These are phyloP conservation scores for Aspergillus aculeatus DNA, from an alignment of 2,329 filamentous ascomycete species.

Conservation along the genomic window DNA sequence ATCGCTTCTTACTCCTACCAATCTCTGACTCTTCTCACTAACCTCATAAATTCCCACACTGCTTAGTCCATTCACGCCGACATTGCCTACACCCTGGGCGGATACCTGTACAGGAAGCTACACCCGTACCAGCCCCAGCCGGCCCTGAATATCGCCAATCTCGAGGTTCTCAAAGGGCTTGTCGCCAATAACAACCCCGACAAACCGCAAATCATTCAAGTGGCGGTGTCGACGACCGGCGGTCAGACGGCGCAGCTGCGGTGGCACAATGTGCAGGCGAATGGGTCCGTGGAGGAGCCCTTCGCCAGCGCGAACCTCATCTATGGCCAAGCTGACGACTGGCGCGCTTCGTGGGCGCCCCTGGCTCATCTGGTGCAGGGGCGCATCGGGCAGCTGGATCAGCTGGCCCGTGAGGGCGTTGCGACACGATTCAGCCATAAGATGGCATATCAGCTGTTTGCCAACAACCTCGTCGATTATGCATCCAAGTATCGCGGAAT, in stretches of 20 bases:
- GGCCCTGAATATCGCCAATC: conserved; percentile 38
- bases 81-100: conserved; percentile 25
- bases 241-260: conserved; percentile 28
- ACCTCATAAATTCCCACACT: too few species aligned
- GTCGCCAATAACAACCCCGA: too few species aligned
- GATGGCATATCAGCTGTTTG: conserved; percentile 38
- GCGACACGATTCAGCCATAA: conserved; percentile 28
- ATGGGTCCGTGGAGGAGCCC: neutral
- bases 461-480: conserved; percentile 27
- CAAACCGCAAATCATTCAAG: too few species aligned
- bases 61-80: conserved; percentile 25
- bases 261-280: too few species aligned
- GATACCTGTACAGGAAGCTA: conserved; percentile 20
- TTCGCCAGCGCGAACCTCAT: conserved; percentile 12
- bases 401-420: conserved; percentile 22
- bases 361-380: conserved; percentile 20
- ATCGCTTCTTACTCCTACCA: too few species aligned
- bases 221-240: too few species aligned
- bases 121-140: conserved; percentile 8
- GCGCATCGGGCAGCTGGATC: conserved; percentile 24
- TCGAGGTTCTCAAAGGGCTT: conserved; percentile 30
- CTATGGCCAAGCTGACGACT: conserved; percentile 11
- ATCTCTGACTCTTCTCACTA: too few species aligned
- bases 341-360: conserved; percentile 20
- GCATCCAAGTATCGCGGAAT: conserved; percentile 32